Base-by-base conservation (phyloP, 306 rosid genomes). In the Inga oerstediana region DNA sequence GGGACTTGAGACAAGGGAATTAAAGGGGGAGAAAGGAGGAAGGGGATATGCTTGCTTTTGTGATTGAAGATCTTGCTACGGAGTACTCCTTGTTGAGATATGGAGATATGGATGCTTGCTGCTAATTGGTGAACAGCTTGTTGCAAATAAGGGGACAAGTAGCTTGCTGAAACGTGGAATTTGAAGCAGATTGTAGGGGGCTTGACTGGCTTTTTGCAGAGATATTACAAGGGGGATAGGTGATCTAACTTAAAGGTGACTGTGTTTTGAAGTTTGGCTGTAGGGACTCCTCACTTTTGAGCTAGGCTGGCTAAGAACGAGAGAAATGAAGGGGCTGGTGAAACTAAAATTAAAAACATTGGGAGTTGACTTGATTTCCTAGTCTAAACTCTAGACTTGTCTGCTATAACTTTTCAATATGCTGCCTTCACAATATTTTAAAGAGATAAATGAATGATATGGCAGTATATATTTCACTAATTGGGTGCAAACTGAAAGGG, bases 381-480 rank as follows among this genome's bases (percentile, higher is more conserved):
- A 8, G 27, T 39, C 24, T 35, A 17, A 66, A 67, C 72, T 67
- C 10, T 66, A 67, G 37, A 67, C 72, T 15, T 5, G 22, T 66
- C 48, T 12, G 20, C 12, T 39, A 13, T 65, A 58, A 20, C 64
- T 58, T 58, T 39, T 39, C 43, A 39, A 39, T 58, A n/a, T 9
- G 49, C 22, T 68, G 46, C 46, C 73, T 35, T 41, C 30, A 37
- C 13, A 74, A 45, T 22, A 43, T 35, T 74, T 68, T 45, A 24
- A 74, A 67, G 44, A 58, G 68, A 65, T 74, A 78, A 78, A 41
- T n/a, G 48, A 19, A 45, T 11, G 32, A 45, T 39, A 52, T 81
- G 48, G 73, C 45, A 34, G 76, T 58, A 15, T 78, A 35, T 71
- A 56, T 49, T 78, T 32, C 52, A 73, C 61, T 77, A 72, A 61